Percentiles rank a stretch among this genome's conserved stretches.
phyloP scores from a whole-genome alignment of 2,329 filamentous ascomycete genomes.

The Neofusicoccum sp. region DNA sequence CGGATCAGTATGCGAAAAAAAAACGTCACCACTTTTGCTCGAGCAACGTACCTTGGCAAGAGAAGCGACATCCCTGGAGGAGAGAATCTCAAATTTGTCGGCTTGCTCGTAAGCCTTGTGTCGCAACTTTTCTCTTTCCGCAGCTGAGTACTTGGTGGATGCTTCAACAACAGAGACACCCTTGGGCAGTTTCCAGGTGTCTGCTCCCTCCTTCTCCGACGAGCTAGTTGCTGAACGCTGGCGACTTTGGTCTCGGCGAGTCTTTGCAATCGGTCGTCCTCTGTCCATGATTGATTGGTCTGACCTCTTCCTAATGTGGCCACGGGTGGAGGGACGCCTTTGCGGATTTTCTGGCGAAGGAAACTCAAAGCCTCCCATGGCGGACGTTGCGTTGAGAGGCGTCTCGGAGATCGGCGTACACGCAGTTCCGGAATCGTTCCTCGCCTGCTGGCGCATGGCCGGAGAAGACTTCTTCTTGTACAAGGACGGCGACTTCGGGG shows the following conservation, averaged over 20 bases:
- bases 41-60: constrained; percentile 52
- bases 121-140: constrained; percentile 37
- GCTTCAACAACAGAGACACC: constrained; percentile 39
- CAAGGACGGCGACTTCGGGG: constrained; percentile 36
- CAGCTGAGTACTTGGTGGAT: constrained; percentile 31
- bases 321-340: neutral
- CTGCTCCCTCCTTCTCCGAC: constrained; percentile 33
- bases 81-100: constrained; percentile 41
- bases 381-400: neutral
- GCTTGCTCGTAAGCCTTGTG: constrained; percentile 40
- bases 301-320: constrained; percentile 24
- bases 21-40: constrained; percentile 38
- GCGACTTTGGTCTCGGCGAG: constrained; percentile 20
- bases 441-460: constrained; percentile 26
- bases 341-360: constrained; percentile 10
- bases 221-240: constrained; percentile 34
- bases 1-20: constrained; percentile 28
- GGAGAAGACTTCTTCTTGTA: constrained; percentile 35
- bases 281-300: constrained; percentile 40
- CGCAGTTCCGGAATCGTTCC: constrained; percentile 11
- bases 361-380: neutral
- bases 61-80: constrained; percentile 40
- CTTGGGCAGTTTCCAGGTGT: constrained; percentile 36
- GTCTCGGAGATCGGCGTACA: neutral
- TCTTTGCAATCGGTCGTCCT: constrained; percentile 34